Base-by-base conservation (phyloP, 2,329 filamentous ascomycete genomes). In the Claviceps purpurea region DNA sequence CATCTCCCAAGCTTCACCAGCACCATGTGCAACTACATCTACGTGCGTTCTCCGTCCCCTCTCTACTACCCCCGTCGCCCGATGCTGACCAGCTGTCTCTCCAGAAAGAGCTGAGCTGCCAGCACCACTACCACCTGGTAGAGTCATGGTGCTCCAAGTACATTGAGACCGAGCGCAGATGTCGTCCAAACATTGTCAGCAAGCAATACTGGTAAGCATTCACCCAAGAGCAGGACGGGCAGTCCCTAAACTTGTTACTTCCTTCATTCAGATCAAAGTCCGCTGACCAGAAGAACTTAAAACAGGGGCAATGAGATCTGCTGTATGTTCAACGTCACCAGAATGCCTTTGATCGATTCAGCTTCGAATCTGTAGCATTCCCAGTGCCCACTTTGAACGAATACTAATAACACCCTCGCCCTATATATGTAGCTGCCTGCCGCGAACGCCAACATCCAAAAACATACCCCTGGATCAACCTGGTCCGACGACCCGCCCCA, bases 11-110 rank as follows among this genome's bases (percentile, higher is more conserved):
- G 8, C 40, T 11, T 34, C 4, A 11, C n/a, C 8, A 41, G 16
- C 40, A 43, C 75, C 56, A 75, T 75, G 73, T 75, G 73, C 65
- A 73, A 75, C 63, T 75, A 73, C 60, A 75, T 74, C 52, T 73
- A 75, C 58, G 70, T 72, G 62, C 55, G 68, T 62, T 42, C 41
- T 4, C 30, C 24, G 1, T 14, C 7, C 13, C 10, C 5, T 5
- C 18, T 40, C 26, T 18, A 38, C 24, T 8, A 10, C 43, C 14
- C n/a, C 5, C n/a, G n/a, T n/a, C n/a, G n/a, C n/a, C n/a, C 5
- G 13, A 11, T 47, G 26, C 52, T 54, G 20, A 53, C 44, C 37
- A 26, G 41, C 46, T 13, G 6, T 11, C 11, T 5, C 38, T 34
- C 14, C 22, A 76, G 74, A 74, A 74, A 54, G 72, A 76, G 55